Evolutionary conservation across 148 eudicot genomes (phyloP).

Genomic region (Chenopodium berlandieri): DNA sequence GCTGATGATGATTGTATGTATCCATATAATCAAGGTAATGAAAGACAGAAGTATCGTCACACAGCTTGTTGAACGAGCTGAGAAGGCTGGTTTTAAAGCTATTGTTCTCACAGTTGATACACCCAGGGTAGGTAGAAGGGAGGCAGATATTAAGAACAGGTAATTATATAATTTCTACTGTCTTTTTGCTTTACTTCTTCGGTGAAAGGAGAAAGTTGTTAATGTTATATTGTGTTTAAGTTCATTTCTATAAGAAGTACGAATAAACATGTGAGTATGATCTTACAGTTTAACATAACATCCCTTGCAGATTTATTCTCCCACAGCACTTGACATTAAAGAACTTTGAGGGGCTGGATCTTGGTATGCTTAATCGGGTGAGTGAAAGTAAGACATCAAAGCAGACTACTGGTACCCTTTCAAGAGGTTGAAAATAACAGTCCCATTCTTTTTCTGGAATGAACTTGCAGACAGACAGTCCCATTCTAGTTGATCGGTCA

Average conservation of each 20-base stretch:
- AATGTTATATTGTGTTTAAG: neutral
- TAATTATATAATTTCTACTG: slow-evolving; percentile 11
- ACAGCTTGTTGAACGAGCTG: slow-evolving; percentile 86
- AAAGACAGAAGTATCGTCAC: slow-evolving; percentile 64
- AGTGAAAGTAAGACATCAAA: slow-evolving; percentile 5
- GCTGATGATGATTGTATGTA: neutral
- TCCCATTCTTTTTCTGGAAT: neutral
- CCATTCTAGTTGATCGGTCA: slow-evolving; percentile 62
- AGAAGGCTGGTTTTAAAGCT: slow-evolving; percentile 89
- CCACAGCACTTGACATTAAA: slow-evolving; percentile 62
- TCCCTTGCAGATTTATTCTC: slow-evolving; percentile 52
- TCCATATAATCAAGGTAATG: slow-evolving; percentile 40
- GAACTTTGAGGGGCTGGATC: slow-evolving; percentile 68
- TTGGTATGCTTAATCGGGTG: slow-evolving; percentile 56
- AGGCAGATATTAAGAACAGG: slow-evolving; percentile 98
- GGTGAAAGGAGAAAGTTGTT: neutral
- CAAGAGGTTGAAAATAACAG: neutral
- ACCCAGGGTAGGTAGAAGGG: slow-evolving; percentile 87
- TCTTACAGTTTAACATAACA: neutral
- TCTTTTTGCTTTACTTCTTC: neutral
- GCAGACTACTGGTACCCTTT: neutral
- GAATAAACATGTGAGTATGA: neutral
- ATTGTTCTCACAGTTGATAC: slow-evolving; percentile 92
- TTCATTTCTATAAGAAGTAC: neutral
- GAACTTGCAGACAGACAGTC: slow-evolving; percentile 61